Percentiles rank a stretch among this genome's conserved stretches.
Conservation (phyloP, 257 asterid species). For the Solanum bulbocastanum region DNA sequence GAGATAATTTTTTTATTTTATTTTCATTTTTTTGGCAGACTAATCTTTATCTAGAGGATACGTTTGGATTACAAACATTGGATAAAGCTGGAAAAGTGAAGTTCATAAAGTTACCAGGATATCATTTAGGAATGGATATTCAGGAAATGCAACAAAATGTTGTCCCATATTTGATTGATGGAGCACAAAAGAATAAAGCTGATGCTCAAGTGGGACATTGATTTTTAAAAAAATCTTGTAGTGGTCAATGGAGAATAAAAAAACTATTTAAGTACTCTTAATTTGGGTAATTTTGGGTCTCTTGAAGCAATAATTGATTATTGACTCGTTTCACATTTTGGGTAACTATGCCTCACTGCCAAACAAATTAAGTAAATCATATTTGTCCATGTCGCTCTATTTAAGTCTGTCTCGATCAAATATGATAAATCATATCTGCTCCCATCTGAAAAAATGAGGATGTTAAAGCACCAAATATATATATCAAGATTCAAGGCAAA, state of each 20-base stretch:
- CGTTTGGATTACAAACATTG: conserved; percentile 13
- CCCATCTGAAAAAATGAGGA: background rate
- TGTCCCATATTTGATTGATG: conserved; percentile 11
- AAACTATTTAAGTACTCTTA: background rate
- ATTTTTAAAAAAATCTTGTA: background rate
- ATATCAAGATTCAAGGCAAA: background rate
- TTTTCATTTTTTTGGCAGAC: background rate
- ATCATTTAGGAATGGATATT: conserved; percentile 6
- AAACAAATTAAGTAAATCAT: background rate
- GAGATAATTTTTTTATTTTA: background rate
- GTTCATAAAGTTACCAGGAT: conserved; percentile 9
- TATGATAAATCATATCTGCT: background rate
- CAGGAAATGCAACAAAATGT: conserved; percentile 4
- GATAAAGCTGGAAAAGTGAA: conserved; percentile 20
- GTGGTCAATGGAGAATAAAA: background rate
- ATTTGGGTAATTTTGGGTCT: background rate
- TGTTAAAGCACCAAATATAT: background rate
- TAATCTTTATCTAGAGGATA: conserved; percentile 1
- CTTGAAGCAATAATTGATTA: no score
- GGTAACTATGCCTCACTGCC: background rate
- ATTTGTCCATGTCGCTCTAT: no score
- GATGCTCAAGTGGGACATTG: background rate
- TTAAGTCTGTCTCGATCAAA: background rate
- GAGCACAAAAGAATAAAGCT: background rate
- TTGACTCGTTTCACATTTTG: background rate